Percentiles rank a stretch among this genome's conserved stretches.
Evolutionary conservation across 2,329 filamentous ascomycete species (phyloP).

Genomic region (Colletotrichum sp.): DNA sequence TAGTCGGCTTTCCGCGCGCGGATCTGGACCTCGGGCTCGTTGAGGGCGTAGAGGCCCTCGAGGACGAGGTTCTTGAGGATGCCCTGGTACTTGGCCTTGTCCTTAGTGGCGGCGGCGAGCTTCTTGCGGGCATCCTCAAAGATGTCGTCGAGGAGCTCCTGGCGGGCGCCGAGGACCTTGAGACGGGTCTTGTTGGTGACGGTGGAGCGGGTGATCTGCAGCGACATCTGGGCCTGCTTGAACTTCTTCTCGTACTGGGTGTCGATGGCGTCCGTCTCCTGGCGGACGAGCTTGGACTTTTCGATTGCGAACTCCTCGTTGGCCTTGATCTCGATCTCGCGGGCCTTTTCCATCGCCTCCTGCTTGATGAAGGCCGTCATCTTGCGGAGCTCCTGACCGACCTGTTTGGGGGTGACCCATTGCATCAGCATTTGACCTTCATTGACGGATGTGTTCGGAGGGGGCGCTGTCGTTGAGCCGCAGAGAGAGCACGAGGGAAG

Average conservation of each 20-base stretch:
- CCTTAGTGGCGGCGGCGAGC: slow-evolving; percentile 68
- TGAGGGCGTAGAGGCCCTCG: slow-evolving; percentile 88
- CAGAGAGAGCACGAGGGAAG: background rate
- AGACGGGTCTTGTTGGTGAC: slow-evolving; percentile 96
- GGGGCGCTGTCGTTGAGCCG: background rate
- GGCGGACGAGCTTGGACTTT: slow-evolving; percentile 96
- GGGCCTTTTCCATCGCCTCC: slow-evolving; percentile 95
- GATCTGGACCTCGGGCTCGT: slow-evolving; percentile 78
- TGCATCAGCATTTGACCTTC: background rate
- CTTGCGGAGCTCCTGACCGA: slow-evolving; percentile 98
- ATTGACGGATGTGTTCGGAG: background rate
- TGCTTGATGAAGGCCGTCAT: slow-evolving; percentile 99
- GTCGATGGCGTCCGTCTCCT: slow-evolving; percentile 94
- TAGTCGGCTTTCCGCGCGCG: slow-evolving; percentile 82
- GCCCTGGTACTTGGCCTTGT: slow-evolving; percentile 75
- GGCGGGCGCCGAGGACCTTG: slow-evolving; percentile 83
- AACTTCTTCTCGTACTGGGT: slow-evolving; percentile 96
- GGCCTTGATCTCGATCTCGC: slow-evolving; percentile 97
- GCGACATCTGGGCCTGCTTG: slow-evolving; percentile 97
- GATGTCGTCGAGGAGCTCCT: slow-evolving; percentile 88
- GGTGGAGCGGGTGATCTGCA: slow-evolving; percentile 97
- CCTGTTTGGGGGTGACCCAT: slow-evolving; percentile 56
- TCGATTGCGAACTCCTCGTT: slow-evolving; percentile 99
- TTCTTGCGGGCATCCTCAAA: slow-evolving; percentile 82
- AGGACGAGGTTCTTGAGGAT: slow-evolving; percentile 83